Evolutionary conservation across 352 stramenopile species (phyloP).

Genomic region (Phytophthora palmivora): DNA sequence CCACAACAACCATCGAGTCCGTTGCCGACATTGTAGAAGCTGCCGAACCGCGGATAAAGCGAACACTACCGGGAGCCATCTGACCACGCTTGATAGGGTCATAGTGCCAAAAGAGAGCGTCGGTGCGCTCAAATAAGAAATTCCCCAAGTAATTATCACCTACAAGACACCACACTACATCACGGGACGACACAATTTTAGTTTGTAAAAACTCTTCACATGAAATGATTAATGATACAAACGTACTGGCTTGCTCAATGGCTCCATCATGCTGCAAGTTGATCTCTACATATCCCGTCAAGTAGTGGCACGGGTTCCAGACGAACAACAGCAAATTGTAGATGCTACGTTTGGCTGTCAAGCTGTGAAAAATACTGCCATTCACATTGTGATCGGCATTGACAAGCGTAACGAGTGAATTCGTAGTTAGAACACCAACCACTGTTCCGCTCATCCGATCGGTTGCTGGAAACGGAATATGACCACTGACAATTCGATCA

Average conservation of each 20-base stretch:
- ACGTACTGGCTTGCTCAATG: slow-evolving; percentile 56
- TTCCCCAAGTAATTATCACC: slow-evolving; percentile 53
- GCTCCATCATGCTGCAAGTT: slow-evolving; percentile 50
- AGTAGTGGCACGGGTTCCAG: slow-evolving; percentile 52
- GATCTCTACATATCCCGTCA: slow-evolving; percentile 55
- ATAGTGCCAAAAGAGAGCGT: slow-evolving; percentile 55
- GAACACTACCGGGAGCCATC: slow-evolving; percentile 20
- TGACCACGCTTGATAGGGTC: slow-evolving; percentile 41
- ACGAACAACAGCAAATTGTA: slow-evolving; percentile 44
- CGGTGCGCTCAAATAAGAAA: slow-evolving; percentile 42
- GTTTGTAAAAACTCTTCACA: neutral
- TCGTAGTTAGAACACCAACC: slow-evolving; percentile 41
- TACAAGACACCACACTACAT: slow-evolving; percentile 55
- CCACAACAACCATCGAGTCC: slow-evolving; percentile 25
- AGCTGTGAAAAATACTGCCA: slow-evolving; percentile 43
- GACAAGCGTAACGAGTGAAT: slow-evolving; percentile 46
- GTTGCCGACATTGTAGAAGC: slow-evolving; percentile 39
- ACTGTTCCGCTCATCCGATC: slow-evolving; percentile 37
- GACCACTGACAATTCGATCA: slow-evolving; percentile 43
- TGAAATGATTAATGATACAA: neutral
- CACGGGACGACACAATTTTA: neutral
- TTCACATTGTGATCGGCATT: slow-evolving; percentile 53
- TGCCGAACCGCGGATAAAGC: slow-evolving; percentile 34
- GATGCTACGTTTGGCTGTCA: slow-evolving; percentile 50
- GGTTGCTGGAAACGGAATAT: slow-evolving; percentile 39